Percentiles rank a stretch among this genome's conserved stretches.
phyloP scores from a whole-genome alignment of 2,329 filamentous ascomycete genomes.

The Fusarium lateritium region DNA sequence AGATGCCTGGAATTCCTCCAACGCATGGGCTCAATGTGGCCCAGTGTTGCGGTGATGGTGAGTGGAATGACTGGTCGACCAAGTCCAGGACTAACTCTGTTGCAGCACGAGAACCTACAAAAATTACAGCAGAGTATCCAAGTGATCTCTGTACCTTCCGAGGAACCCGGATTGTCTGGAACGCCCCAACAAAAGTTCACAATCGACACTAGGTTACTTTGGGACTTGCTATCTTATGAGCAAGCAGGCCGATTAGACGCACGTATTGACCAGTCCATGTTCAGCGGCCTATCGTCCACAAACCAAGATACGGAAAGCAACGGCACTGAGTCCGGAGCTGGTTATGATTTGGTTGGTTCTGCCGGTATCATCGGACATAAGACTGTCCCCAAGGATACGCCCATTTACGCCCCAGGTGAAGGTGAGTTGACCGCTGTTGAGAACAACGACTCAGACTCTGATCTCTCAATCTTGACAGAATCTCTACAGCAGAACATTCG shows the following conservation, averaged over 20 bases:
- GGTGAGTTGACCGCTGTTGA: not conserved
- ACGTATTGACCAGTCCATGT: not conserved
- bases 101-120: not conserved
- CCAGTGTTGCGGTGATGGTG: not conserved
- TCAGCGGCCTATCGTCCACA: not conserved
- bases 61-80: not conserved
- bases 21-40: not conserved
- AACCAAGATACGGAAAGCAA: not conserved
- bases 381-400: conserved; percentile 2
- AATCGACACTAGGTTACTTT: conserved; percentile 3
- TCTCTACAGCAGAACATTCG: not conserved
- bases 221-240: not conserved
- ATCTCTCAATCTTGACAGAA: not conserved
- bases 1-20: conserved; percentile 1
- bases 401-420: not conserved
- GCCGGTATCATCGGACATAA: conserved; percentile 4
- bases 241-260: not conserved
- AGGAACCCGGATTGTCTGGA: too few species aligned
- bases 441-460: not conserved
- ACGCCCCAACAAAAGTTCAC: not conserved
- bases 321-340: not conserved
- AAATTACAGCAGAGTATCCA: conserved; percentile 3
- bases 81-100: accelerated
- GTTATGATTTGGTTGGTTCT: not conserved
- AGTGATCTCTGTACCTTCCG: accelerated